These are phyloP conservation scores for Suhomyces sp. DNA, from an alignment of 805 yeast species.

Conservation along the genomic window DNA sequence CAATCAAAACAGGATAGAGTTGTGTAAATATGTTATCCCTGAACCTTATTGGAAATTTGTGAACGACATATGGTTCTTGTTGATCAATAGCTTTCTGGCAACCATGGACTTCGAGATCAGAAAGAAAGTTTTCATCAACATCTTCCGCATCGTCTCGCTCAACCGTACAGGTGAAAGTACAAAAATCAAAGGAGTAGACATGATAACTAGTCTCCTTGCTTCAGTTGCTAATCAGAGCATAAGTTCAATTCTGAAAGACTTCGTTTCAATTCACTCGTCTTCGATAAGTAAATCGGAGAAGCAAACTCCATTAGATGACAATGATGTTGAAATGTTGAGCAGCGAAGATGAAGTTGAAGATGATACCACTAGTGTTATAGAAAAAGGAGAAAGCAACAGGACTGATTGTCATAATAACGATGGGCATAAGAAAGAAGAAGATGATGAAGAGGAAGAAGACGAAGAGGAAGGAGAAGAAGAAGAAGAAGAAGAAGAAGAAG, in stretches of 20 bases:
- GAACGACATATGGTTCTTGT: constrained; percentile 47
- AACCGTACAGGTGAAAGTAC: constrained; percentile 26
- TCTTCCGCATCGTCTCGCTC: constrained; percentile 52
- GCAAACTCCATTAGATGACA: constrained; percentile 4
- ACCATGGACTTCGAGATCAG: constrained; percentile 69
- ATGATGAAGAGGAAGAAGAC: constrained; percentile 5
- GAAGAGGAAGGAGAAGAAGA: not conserved
- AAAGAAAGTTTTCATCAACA: constrained; percentile 51
- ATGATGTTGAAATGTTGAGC: constrained; percentile 12
- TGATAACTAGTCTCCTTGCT: constrained; percentile 51
- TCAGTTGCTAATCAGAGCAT: constrained; percentile 61
- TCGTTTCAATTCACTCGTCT: not conserved
- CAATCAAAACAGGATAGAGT: constrained; percentile 32
- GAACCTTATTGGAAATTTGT: constrained; percentile 37
- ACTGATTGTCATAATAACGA: constrained; percentile 7
- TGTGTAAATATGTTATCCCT: constrained; percentile 26
- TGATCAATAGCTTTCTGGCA: constrained; percentile 67
- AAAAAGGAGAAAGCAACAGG: not conserved
- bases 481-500: constrained; percentile 5
- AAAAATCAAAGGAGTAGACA: constrained; percentile 30
- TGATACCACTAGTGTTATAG: constrained; percentile 5
- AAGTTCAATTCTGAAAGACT: constrained; percentile 18
- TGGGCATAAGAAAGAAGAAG: constrained; percentile 5
- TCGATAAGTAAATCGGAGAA: not conserved
- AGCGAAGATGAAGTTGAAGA: constrained; percentile 10